phyloP scores from a whole-genome alignment of 495 filamentous ascomycete genomes.

The Saxophila tyrrhenica region DNA sequence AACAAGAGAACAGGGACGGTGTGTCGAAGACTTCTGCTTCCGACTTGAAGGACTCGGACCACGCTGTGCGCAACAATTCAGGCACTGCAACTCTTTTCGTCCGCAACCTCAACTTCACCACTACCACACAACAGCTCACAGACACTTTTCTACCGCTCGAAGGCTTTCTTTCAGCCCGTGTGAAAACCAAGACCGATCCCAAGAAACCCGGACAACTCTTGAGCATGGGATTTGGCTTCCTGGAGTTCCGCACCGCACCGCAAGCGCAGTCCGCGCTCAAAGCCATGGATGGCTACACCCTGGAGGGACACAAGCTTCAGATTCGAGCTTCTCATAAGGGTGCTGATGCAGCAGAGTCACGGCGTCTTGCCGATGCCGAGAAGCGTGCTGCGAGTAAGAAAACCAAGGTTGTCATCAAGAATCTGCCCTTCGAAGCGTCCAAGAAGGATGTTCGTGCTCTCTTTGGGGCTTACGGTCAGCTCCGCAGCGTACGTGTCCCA shows the following conservation, averaged over 20 bases:
- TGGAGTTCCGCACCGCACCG: conserved; percentile 67
- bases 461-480: conserved; percentile 79
- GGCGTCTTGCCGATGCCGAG: conserved; percentile 63
- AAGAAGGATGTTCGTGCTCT: conserved; percentile 83
- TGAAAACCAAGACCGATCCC: conserved; percentile 24
- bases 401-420: conserved; percentile 97
- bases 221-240: conserved; percentile 95
- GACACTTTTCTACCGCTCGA: conserved; percentile 67
- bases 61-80: conserved; percentile 37
- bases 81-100: conserved; percentile 78
- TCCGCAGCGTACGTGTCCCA: conserved; percentile 83
- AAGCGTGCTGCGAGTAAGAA: conserved; percentile 61
- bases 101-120: conserved; percentile 87
- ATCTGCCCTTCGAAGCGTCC: conserved; percentile 87
- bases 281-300: conserved; percentile 74
- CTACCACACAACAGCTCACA: conserved; percentile 59
- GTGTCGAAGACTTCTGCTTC: conserved; percentile 24
- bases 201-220: conserved; percentile 63
- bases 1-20: conserved; percentile 20
- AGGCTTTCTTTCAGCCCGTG: conserved; percentile 42
- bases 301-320: conserved; percentile 74
- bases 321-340: conserved; percentile 78
- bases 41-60: conserved; percentile 45
- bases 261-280: conserved; percentile 67
- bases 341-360: conserved; percentile 74